Conservation (phyloP, 2,329 filamentous ascomycete genomes). For the Berkeleyomyces rouxiae region DNA sequence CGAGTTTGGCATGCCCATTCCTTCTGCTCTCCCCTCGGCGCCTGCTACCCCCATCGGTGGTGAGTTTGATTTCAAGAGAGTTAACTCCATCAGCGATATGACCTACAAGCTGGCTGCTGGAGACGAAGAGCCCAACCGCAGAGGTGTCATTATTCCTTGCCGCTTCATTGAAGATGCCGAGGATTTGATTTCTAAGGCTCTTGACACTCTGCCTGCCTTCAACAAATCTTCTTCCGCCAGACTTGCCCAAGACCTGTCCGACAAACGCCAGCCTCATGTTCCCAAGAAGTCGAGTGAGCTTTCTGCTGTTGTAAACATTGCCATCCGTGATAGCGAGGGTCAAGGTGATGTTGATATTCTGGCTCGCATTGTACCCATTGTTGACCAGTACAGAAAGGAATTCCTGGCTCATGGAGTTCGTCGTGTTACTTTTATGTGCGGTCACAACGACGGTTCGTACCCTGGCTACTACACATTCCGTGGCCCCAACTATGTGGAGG, state of each 20-base stretch:
- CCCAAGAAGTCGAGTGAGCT: constrained; percentile 56
- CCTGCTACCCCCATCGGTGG: constrained; percentile 53
- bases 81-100: constrained; percentile 94
- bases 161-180: constrained; percentile 89
- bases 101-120: constrained; percentile 53
- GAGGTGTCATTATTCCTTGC: constrained; percentile 88
- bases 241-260: constrained; percentile 54
- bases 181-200: constrained; percentile 64
- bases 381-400: constrained; percentile 71
- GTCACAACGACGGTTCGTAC: constrained; percentile 83
- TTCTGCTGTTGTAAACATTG: constrained; percentile 82
- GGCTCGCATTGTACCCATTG: constrained; percentile 54
- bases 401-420: constrained; percentile 67
- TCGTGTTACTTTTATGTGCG: constrained; percentile 89
- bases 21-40: constrained; percentile 67
- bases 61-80: constrained; percentile 54
- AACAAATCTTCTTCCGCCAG: constrained; percentile 34
- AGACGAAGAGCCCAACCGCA: constrained; percentile 62
- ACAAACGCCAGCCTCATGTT: constrained; percentile 48
- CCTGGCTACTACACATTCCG: constrained; percentile 98
- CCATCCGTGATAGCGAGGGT: constrained; percentile 74
- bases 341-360: constrained; percentile 69
- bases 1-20: constrained; percentile 69
- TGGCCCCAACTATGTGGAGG: constrained; percentile 74
- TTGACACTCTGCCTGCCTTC: constrained; percentile 60